A percentile compares a stretch with the other conserved stretches of the same genome.
phyloP scores from a whole-genome alignment of 306 rosid genomes.

The Cicer chorassanicum region DNA sequence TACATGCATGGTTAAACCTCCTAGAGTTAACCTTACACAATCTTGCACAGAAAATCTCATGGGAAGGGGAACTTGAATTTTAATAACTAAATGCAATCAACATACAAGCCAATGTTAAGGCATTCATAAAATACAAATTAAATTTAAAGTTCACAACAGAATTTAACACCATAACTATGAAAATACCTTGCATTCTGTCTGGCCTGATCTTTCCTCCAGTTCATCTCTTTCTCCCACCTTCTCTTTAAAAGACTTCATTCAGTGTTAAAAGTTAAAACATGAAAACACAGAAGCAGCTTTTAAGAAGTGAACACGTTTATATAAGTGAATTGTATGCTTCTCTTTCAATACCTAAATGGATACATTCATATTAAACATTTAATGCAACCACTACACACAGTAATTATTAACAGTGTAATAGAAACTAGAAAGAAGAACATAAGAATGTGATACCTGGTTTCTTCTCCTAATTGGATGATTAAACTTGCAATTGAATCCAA shows the following conservation, averaged over 20 bases:
- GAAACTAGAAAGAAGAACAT: constrained; percentile 9
- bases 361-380: not conserved
- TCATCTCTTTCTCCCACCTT: constrained; percentile 63
- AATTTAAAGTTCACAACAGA: constrained; percentile 38
- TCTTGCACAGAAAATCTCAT: constrained; percentile 9
- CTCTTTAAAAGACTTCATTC: constrained; percentile 63
- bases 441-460: constrained; percentile 55
- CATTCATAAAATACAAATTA: constrained; percentile 25
- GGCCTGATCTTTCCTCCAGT: constrained; percentile 56
- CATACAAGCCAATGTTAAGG: constrained; percentile 1
- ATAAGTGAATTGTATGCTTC: not conserved
- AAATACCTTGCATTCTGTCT: constrained; percentile 87
- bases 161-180: constrained; percentile 40
- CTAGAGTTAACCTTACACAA: constrained; percentile 24
- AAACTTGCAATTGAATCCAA: constrained; percentile 87
- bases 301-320: constrained; percentile 37
- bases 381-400: constrained; percentile 22
- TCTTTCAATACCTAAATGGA: constrained; percentile 10
- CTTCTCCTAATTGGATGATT: constrained; percentile 76
- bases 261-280: constrained; percentile 29
- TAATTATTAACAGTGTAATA: not conserved
- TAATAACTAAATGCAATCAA: not conserved
- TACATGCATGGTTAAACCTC: constrained; percentile 26
- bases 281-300: constrained; percentile 37
- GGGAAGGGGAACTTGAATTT: constrained; percentile 5